Conservation (phyloP, 345 rosid genomes). For the Gossypium rotundifolium region DNA sequence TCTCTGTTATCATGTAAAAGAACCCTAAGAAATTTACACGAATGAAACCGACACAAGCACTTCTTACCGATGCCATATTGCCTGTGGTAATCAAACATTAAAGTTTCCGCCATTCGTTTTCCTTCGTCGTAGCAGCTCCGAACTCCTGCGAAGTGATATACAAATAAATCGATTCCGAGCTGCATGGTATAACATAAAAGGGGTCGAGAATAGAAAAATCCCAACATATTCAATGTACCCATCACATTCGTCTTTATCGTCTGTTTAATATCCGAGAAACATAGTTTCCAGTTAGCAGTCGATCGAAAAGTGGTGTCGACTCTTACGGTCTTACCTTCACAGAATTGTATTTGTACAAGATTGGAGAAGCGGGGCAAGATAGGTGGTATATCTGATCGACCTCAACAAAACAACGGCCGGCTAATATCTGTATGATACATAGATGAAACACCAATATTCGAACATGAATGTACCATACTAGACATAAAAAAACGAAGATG, state of each 20-base stretch:
- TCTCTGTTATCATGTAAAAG: slow-evolving; percentile 34
- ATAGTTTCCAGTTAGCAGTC: not conserved
- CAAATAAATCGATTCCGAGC: not conserved
- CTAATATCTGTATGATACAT: slow-evolving; percentile 57
- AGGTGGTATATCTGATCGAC: slow-evolving; percentile 92
- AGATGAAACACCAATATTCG: not conserved
- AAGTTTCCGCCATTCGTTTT: slow-evolving; percentile 83
- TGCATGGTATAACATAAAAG: too few species aligned
- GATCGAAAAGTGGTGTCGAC: too few species aligned
- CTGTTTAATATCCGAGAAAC: slow-evolving; percentile 28
- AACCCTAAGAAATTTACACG: not conserved
- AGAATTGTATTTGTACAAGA: slow-evolving; percentile 94
- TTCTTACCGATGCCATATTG: slow-evolving; percentile 82
- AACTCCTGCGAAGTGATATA: slow-evolving; percentile 42
- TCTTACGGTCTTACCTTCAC: slow-evolving; percentile 52
- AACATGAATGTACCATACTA: not conserved
- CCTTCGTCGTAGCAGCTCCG: slow-evolving; percentile 97
- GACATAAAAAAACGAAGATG: slow-evolving; percentile 6
- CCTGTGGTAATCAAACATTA: slow-evolving; percentile 94
- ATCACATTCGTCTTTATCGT: slow-evolving; percentile 95
- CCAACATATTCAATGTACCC: slow-evolving; percentile 90
- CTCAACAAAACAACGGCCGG: slow-evolving; percentile 72
- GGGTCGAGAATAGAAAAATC: slow-evolving; percentile 9
- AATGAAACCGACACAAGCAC: not conserved
- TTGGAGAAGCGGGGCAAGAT: slow-evolving; percentile 96